These are phyloP conservation scores for Mortierella sp. DNA, from an alignment of 371 early-diverging fungal genomes.

Conservation along the genomic window DNA sequence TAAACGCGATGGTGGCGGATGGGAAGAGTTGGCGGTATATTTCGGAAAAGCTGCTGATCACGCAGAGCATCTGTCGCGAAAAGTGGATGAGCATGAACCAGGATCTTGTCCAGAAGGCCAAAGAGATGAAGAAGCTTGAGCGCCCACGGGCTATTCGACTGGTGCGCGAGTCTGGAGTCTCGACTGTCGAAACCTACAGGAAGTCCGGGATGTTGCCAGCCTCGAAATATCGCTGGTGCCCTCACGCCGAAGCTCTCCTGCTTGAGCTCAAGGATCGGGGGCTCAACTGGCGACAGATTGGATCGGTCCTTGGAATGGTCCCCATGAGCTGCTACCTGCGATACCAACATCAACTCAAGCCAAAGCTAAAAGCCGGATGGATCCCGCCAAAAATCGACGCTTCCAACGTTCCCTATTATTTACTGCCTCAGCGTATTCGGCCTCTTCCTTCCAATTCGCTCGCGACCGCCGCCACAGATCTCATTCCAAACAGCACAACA, in stretches of 20 bases:
- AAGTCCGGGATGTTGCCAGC: constrained; percentile 7
- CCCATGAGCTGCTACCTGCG: constrained; percentile 43
- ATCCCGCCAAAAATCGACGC: constrained; percentile 16
- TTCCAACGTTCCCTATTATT: constrained; percentile 27
- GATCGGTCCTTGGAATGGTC: constrained; percentile 23
- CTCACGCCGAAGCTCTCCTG: constrained; percentile 27
- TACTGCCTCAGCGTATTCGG: constrained; percentile 18
- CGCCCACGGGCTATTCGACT: not conserved
- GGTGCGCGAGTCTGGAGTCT: not conserved
- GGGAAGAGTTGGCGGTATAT: constrained; percentile 34
- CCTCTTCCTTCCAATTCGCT: not conserved
- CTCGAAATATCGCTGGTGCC: constrained; percentile 21
- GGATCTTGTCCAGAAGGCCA: not conserved
- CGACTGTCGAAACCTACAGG: not conserved
- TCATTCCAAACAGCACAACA: not conserved
- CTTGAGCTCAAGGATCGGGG: constrained; percentile 29
- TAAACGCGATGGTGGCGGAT: constrained; percentile 32
- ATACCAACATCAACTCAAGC: constrained; percentile 7
- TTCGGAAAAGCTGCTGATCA: constrained; percentile 26
- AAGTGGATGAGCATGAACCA: constrained; percentile 41
- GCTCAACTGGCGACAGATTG: constrained; percentile 45
- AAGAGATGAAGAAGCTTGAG: not conserved
- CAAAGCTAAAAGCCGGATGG: constrained; percentile 32
- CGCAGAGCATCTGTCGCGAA: constrained; percentile 25
- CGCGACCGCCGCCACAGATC: not conserved